Conservation (phyloP, 2,329 filamentous ascomycete species). For the Ceratocystis eucalypticola region DNA sequence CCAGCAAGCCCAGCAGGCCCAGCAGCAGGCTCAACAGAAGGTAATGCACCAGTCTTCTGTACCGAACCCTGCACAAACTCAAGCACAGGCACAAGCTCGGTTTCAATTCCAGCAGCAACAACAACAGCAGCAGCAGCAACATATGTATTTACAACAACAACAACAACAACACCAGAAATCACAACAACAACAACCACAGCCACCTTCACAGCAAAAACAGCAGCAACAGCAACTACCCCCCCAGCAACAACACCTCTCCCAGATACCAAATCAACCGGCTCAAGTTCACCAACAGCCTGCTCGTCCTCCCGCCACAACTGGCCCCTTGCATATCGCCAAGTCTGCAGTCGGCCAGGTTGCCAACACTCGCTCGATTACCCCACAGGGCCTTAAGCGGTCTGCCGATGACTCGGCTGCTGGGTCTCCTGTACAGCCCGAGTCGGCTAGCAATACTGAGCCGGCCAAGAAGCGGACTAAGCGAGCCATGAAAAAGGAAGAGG, state of each 20-base stretch:
- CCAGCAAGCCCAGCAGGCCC: neutral
- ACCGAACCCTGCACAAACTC: neutral
- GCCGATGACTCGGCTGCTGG: slow-evolving; percentile 21
- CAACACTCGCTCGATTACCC: slow-evolving; percentile 22
- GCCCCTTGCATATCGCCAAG: neutral
- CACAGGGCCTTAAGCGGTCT: slow-evolving; percentile 21
- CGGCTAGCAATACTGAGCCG: slow-evolving; percentile 22
- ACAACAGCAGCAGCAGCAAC: slow-evolving; percentile 24
- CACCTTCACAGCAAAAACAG: neutral
- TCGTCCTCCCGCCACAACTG: neutral
- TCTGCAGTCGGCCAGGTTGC: slow-evolving; percentile 1
- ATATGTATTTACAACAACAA: slow-evolving; percentile 21
- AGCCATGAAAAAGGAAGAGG: slow-evolving; percentile 26
- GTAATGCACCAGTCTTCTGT: neutral
- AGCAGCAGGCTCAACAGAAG: neutral
- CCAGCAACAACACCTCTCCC: neutral
- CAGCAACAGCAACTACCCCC: neutral
- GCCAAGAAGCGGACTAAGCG: slow-evolving; percentile 31
- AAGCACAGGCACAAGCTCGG: slow-evolving; percentile 13
- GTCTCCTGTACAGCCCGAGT: slow-evolving; percentile 19
- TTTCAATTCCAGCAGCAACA: slow-evolving; percentile 23
- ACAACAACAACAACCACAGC: slow-evolving; percentile 9
- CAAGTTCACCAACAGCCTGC: slow-evolving; percentile 16
- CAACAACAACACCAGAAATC: slow-evolving; percentile 12
- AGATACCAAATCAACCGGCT: neutral